Conservation (phyloP, 2,329 filamentous ascomycete species). For the Sporothrix mexicana region DNA sequence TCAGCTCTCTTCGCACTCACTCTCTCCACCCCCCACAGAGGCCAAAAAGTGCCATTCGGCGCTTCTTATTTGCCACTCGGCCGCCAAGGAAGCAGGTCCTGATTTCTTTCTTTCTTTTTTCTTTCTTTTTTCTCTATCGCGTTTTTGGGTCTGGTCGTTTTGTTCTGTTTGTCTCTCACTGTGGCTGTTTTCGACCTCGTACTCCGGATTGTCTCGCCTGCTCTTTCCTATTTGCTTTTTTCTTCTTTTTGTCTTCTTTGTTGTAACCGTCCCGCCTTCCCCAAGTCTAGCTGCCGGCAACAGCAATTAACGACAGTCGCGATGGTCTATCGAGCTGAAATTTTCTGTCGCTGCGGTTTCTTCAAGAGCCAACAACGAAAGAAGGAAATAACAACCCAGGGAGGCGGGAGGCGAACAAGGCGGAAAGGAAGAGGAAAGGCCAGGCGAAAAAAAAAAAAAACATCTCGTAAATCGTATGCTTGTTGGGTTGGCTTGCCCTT, state of each 20-base stretch:
- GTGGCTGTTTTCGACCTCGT: no score
- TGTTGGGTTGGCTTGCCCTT: not conserved
- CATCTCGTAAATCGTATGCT: not conserved
- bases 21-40: constrained; percentile 21
- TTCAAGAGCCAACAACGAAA: not conserved
- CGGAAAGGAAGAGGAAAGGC: not conserved
- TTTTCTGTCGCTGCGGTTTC: not conserved
- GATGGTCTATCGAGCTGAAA: not conserved
- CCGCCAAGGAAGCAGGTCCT: constrained; percentile 22
- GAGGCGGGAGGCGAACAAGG: not conserved
- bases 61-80: constrained; percentile 21
- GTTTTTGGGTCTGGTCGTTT: not conserved
- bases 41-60: constrained; percentile 22
- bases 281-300: not conserved
- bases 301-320: not conserved
- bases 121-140: not conserved
- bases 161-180: no score
- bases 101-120: not conserved
- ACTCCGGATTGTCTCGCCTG: not conserved
- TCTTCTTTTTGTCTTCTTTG: not conserved
- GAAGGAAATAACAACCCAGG: not conserved
- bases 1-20: not conserved
- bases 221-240: not conserved
- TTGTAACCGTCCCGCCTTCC: not conserved
- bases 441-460: not conserved